Conservation (phyloP, 2,329 filamentous ascomycete species). For the Neonectria magnoliae region DNA sequence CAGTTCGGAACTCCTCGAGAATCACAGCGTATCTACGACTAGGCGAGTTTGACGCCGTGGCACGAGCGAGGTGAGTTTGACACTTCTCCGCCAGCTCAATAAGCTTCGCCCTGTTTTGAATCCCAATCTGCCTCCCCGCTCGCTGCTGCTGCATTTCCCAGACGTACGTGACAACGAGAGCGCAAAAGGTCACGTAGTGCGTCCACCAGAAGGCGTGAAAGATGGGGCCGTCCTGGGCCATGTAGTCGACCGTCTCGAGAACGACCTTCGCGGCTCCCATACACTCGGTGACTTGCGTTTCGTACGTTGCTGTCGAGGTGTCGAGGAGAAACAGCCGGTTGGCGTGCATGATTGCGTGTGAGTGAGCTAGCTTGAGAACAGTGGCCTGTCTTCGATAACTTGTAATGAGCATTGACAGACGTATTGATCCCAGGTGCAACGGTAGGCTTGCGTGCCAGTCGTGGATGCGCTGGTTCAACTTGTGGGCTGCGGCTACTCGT, state of each 20-base stretch:
- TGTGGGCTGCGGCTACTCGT: conserved; percentile 50
- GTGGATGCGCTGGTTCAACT: conserved; percentile 51
- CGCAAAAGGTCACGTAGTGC: conserved; percentile 65
- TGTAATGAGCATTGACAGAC: conserved; percentile 56
- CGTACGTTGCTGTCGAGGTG: conserved; percentile 23
- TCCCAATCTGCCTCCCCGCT: conserved; percentile 19
- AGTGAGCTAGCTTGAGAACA: conserved; percentile 63
- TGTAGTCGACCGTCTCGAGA: conserved; percentile 54
- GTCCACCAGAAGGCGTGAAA: conserved; percentile 65
- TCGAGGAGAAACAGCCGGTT: conserved; percentile 64
- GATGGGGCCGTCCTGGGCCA: conserved; percentile 50
- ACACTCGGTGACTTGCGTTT: conserved; percentile 52
- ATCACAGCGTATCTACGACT: conserved; percentile 35
- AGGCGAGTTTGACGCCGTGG: conserved; percentile 32
- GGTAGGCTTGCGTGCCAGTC: conserved; percentile 54
- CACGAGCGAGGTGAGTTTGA: conserved; percentile 30
- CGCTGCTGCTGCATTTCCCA: conserved; percentile 51
- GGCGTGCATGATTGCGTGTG: conserved; percentile 65
- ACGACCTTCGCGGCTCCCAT: conserved; percentile 47
- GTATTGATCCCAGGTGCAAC: conserved; percentile 54
- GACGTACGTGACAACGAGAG: conserved; percentile 63
- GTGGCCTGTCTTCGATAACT: conserved; percentile 60
- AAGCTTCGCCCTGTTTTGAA: conserved; percentile 27
- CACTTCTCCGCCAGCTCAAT: conserved; percentile 40
- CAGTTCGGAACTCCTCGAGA: conserved; percentile 27